Percentiles rank a stretch among this genome's conserved stretches.
These are phyloP conservation scores for Hemisphaericaspora nanyangensis DNA, from an alignment of 805 yeast genomes.

Conservation along the genomic window DNA sequence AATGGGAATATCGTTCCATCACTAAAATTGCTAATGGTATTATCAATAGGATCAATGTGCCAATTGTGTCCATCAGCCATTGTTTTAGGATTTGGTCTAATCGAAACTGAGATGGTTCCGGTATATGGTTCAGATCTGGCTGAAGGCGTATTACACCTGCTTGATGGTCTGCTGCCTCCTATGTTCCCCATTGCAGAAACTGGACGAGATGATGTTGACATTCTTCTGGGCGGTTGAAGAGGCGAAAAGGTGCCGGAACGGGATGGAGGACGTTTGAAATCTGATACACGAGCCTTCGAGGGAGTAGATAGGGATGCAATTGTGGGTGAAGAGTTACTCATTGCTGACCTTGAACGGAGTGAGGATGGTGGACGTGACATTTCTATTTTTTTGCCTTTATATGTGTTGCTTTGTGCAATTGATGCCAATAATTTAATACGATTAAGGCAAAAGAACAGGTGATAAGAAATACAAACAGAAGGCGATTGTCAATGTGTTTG, in stretches of 20 bases:
- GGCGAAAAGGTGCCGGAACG: neutral
- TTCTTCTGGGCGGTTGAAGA: neutral
- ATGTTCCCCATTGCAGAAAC: conserved; percentile 1
- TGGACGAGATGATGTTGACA: neutral
- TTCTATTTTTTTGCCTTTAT: no score
- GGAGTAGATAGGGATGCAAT: neutral
- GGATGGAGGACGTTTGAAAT: conserved; percentile 3
- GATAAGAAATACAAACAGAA: no score
- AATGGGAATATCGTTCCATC: conserved; percentile 62
- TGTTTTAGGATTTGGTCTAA: conserved; percentile 68
- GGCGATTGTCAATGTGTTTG: no score
- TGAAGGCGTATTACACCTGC: no score
- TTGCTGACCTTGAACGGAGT: neutral
- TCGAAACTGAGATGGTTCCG: conserved; percentile 72
- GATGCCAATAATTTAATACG: no score
- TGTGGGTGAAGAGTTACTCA: neutral
- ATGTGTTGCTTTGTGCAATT: no score
- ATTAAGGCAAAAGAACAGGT: no score
- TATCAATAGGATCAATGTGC: conserved; percentile 38
- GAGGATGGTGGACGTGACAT: neutral
- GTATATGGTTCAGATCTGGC: conserved; percentile 44
- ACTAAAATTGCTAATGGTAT: conserved; percentile 44
- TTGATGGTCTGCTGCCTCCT: conserved; percentile 23
- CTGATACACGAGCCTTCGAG: neutral
- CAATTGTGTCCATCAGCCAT: conserved; percentile 35